These are phyloP conservation scores for Alternaria rosae DNA, from an alignment of 2,329 filamentous ascomycete genomes.

Conservation along the genomic window DNA sequence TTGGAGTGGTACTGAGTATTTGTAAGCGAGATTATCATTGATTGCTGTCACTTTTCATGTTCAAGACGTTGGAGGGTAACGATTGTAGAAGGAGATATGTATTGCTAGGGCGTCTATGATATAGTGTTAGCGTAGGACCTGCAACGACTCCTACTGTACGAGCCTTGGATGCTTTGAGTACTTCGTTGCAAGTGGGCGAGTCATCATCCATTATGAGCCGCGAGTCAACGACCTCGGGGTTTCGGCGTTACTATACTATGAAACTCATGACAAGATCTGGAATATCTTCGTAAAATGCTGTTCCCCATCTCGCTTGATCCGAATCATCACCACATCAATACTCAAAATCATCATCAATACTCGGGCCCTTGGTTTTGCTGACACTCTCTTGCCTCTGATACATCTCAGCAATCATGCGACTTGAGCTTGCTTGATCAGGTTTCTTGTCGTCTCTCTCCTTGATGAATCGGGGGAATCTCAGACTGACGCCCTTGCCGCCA, in stretches of 20 bases:
- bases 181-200: not conserved
- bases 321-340: conserved; percentile 63
- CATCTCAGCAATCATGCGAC: conserved; percentile 91
- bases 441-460: conserved; percentile 95
- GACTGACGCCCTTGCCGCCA: conserved; percentile 79
- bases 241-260: not conserved
- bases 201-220: not conserved
- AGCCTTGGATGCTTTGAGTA: not conserved
- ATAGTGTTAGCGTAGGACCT: not conserved
- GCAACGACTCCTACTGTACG: not conserved
- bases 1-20: not conserved
- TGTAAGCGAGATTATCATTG: not conserved
- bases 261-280: not conserved
- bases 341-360: conserved; percentile 97
- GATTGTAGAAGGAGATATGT: not conserved
- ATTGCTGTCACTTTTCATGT: not conserved
- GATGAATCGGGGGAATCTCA: conserved; percentile 93
- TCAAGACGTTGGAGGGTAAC: not conserved
- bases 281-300: not conserved
- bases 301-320: not conserved
- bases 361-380: conserved; percentile 81
- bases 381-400: conserved; percentile 94
- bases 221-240: not conserved
- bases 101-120: not conserved
- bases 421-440: conserved; percentile 85